phyloP scores from a whole-genome alignment of 1,139 yeast genomes.

The Pichia sp. region DNA sequence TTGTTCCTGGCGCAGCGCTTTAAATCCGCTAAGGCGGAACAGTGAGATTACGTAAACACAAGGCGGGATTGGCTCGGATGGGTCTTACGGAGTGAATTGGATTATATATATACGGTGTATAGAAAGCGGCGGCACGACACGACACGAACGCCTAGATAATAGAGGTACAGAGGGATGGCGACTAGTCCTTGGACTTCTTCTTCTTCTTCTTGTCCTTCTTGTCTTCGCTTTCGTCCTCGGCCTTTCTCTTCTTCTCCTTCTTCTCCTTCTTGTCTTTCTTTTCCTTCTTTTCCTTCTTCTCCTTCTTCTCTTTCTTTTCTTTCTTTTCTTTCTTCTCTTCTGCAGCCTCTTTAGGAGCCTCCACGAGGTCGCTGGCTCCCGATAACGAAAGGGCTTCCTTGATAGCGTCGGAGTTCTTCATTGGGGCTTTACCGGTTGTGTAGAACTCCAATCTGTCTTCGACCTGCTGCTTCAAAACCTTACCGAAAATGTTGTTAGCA shows the following conservation, averaged over 20 bases:
- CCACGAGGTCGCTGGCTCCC: conserved; percentile 43
- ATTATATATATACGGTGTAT: not conserved
- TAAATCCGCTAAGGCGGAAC: conserved; percentile 1
- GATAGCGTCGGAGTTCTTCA: conserved; percentile 94
- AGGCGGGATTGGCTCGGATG: too few species aligned
- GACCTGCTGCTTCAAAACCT: conserved; percentile 88
- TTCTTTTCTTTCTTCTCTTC: conserved; percentile 46
- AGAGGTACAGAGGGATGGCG: not conserved
- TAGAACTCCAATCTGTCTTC: conserved; percentile 96
- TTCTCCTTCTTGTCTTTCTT: conserved; percentile 45
- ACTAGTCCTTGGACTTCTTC: conserved; percentile 47
- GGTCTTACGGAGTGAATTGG: not conserved
- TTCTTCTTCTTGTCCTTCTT: conserved; percentile 50
- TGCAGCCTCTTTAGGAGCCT: conserved; percentile 51
- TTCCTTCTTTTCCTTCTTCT: conserved; percentile 44
- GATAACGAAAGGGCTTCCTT: conserved; percentile 77
- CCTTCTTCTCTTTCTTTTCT: conserved; percentile 46
- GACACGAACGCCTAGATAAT: not conserved
- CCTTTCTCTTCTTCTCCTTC: conserved; percentile 40
- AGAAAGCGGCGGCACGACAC: not conserved
- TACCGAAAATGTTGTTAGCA: conserved; percentile 83
- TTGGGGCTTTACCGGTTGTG: conserved; percentile 94
- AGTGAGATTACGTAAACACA: not conserved
- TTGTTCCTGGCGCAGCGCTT: not conserved
- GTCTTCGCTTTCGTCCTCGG: conserved; percentile 43